A percentile compares a stretch with the other conserved stretches of the same genome.
phyloP scores from a whole-genome alignment of 257 asterid genomes.

The Ehretia macrophylla region DNA sequence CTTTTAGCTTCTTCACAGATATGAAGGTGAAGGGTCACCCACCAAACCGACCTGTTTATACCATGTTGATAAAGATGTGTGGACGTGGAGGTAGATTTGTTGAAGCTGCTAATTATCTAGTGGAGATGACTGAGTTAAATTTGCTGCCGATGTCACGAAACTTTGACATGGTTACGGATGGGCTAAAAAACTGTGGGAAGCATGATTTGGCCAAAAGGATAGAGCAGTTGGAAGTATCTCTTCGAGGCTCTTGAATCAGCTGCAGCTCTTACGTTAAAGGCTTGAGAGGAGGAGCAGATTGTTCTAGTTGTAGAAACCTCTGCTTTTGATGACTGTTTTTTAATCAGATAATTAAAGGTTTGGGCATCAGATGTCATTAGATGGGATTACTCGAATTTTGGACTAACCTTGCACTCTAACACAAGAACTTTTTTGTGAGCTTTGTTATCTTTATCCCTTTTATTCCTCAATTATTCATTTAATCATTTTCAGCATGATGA shows the following conservation, averaged over 20 bases:
- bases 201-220: conserved; percentile 29
- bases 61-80: conserved; percentile 86
- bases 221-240: neutral
- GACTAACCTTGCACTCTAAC: no score
- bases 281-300: no score
- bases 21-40: conserved; percentile 95
- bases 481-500: no score
- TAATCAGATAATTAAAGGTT: no score
- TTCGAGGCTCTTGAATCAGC: neutral
- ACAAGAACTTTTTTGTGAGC: no score
- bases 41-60: conserved; percentile 87
- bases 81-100: conserved; percentile 80
- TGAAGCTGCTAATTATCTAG: conserved; percentile 91
- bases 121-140: conserved; percentile 82
- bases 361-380: no score
- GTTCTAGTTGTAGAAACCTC: no score
- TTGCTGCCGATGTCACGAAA: conserved; percentile 68
- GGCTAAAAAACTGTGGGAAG: conserved; percentile 85
- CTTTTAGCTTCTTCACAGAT: conserved; percentile 83
- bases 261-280: no score
- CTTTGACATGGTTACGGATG: conserved; percentile 89
- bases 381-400: no score
- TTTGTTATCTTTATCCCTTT: no score
- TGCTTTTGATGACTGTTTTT: no score
- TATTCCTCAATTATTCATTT: no score